Evolutionary conservation across 768 basidiomycete genomes (phyloP).

Genomic region (Tylopilus rubrobrunneus): DNA sequence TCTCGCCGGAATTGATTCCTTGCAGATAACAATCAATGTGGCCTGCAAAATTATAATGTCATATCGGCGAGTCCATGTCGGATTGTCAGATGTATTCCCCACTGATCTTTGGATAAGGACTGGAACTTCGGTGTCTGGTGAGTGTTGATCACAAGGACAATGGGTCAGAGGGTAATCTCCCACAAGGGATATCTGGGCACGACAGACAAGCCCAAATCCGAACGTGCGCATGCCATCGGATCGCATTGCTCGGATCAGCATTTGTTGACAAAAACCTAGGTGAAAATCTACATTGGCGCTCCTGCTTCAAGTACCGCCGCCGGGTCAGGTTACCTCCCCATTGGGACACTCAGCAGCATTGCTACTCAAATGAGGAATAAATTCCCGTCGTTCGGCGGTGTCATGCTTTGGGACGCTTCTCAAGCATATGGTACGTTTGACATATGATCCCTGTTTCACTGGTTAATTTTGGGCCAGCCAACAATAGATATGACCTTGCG

Average conservation of each 20-base stretch:
- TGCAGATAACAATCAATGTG: slow-evolving; percentile 43
- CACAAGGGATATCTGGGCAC: slow-evolving; percentile 44
- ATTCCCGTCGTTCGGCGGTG: slow-evolving; percentile 42
- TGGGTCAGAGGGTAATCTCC: slow-evolving; percentile 6
- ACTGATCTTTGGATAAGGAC: slow-evolving; percentile 33
- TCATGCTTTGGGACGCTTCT: slow-evolving; percentile 45
- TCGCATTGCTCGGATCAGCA: background rate
- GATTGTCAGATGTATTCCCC: background rate
- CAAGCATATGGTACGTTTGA: slow-evolving; percentile 32
- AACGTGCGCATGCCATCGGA: slow-evolving; percentile 27
- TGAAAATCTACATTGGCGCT: slow-evolving; percentile 43
- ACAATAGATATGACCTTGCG: slow-evolving; percentile 54
- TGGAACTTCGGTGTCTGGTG: slow-evolving; percentile 39
- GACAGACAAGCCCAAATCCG: slow-evolving; percentile 37
- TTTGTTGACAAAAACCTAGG: slow-evolving; percentile 14
- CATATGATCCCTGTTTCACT: background rate
- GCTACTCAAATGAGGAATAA: slow-evolving; percentile 32
- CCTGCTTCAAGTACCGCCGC: slow-evolving; percentile 41
- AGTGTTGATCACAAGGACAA: slow-evolving; percentile 1
- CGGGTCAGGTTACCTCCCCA: slow-evolving; percentile 37
- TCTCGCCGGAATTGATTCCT: background rate
- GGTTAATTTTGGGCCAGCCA: slow-evolving; percentile 35
- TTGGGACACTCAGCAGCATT: slow-evolving; percentile 31
- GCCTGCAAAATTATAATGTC: slow-evolving; percentile 46
- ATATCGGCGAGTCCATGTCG: slow-evolving; percentile 42